phyloP scores from a whole-genome alignment of 129 eudicot species.

The Ambrosia trifida region DNA sequence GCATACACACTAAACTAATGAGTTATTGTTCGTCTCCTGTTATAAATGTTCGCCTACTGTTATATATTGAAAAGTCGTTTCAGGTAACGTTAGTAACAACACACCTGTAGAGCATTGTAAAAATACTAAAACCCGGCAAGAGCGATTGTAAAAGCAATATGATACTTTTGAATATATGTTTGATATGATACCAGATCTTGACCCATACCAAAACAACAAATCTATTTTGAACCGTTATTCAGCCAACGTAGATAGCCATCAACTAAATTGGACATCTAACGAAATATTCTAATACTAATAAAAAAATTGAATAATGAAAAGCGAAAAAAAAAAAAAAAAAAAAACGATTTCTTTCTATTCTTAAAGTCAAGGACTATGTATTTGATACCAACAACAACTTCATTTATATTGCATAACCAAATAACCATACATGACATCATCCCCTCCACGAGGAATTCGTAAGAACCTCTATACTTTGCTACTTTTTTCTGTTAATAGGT shows the following conservation, averaged over 20 bases:
- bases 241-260: neutral
- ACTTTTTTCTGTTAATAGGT: conserved; percentile 19
- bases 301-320: neutral
- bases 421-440: conserved; percentile 13
- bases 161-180: too few relatives aligned
- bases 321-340: neutral
- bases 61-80: too few relatives aligned
- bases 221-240: neutral
- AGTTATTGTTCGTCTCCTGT: too few relatives aligned
- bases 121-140: too few relatives aligned
- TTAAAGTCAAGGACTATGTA: neutral
- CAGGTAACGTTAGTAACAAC: too few relatives aligned
- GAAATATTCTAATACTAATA: too few relatives aligned
- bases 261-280: neutral
- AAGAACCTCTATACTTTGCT: neutral
- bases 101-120: too few relatives aligned
- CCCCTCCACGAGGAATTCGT: neutral
- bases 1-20: too few relatives aligned
- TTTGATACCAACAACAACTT: conserved; percentile 9
- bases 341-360: too few relatives aligned
- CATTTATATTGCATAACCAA: conserved; percentile 4
- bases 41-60: too few relatives aligned
- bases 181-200: too few relatives aligned
- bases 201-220: neutral
- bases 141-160: too few relatives aligned